Base-by-base conservation (phyloP, 768 basidiomycete species). In the Amanita rubescens region DNA sequence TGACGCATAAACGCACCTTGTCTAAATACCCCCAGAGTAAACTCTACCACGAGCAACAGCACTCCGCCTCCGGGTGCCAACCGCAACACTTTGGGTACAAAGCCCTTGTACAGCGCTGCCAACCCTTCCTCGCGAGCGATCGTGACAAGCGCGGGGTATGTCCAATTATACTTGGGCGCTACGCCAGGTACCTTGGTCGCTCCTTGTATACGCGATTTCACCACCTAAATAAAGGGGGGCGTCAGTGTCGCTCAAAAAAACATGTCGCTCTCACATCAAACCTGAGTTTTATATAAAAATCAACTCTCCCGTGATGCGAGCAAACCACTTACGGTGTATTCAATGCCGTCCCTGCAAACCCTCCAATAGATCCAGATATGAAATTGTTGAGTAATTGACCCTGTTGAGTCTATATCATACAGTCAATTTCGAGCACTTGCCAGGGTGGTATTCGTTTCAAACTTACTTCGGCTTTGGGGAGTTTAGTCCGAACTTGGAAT, bases 31-130 rank as follows among this genome's bases (percentile, higher is more conserved):
- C 78, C 82, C 35, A 93, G 68, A 2, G 89, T 91, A 57, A 89
- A 84, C 67, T 94, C 91, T 15, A 94, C 92, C n/a, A 94, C 94
- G 32, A 99, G 78, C 25, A 99, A 73, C 27, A 99, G 69, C 11
- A 99, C 86, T 66, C 95, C 95, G 48, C 95, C 95, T 41, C 95
- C 95, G 0, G 95, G 95, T 11, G 94, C 95, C 22, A 99, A 78
- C 59, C 95, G 81, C 39, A 98, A 78, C 3, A 96, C 94, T 68
- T 99, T 99, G 25, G 95, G 95, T 14, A 89, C 75, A 68, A 97
- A 99, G 32, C 95, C 94, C 66, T 94, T 94, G 78, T 95, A 96
- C 34, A 96, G 74, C 3, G 94, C 92, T 3, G 71, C 80, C 2
- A 85, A 64, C 24, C 94, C 94, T 67, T 96, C 94, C 72, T 94